phyloP scores from a whole-genome alignment of 371 early-diverging fungal genomes.

The Parasitella parasitica region DNA sequence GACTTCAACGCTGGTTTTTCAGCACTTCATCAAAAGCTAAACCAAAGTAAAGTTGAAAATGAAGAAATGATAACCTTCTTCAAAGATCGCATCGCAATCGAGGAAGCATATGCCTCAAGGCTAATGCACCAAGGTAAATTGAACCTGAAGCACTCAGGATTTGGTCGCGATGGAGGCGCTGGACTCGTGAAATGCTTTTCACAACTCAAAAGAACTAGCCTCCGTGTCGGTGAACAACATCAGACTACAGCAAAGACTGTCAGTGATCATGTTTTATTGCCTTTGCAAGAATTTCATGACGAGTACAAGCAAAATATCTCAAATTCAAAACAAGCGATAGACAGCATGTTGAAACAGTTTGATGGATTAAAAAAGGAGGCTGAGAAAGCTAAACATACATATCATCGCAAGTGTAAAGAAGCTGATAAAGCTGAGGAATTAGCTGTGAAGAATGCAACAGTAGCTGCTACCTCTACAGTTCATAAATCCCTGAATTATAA shows the following conservation, averaged over 20 bases:
- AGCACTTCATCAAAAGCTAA: constrained; percentile 67
- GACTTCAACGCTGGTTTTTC: constrained; percentile 56
- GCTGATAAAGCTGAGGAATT: constrained; percentile 52
- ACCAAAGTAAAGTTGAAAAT: constrained; percentile 69
- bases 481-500: constrained; percentile 21
- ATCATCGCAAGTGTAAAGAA: constrained; percentile 51
- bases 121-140: constrained; percentile 55
- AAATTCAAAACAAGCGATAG: constrained; percentile 62
- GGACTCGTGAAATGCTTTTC: constrained; percentile 65
- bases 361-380: constrained; percentile 53
- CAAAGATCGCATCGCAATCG: constrained; percentile 66
- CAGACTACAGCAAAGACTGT: constrained; percentile 54
- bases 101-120: constrained; percentile 60
- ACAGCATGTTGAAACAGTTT: constrained; percentile 55
- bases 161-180: constrained; percentile 76
- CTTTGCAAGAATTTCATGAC: constrained; percentile 58
- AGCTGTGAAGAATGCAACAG: constrained; percentile 11
- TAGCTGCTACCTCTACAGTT: neutral
- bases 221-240: constrained; percentile 60
- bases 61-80: constrained; percentile 71
- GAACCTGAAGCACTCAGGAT: constrained; percentile 47
- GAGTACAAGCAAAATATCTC: constrained; percentile 57
- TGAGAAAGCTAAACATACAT: constrained; percentile 44
- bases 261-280: constrained; percentile 56
- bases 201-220: constrained; percentile 60